Evolutionary conservation across 1,284 basidiomycete species (phyloP).

Genomic region (Megacollybia platyphylla): DNA sequence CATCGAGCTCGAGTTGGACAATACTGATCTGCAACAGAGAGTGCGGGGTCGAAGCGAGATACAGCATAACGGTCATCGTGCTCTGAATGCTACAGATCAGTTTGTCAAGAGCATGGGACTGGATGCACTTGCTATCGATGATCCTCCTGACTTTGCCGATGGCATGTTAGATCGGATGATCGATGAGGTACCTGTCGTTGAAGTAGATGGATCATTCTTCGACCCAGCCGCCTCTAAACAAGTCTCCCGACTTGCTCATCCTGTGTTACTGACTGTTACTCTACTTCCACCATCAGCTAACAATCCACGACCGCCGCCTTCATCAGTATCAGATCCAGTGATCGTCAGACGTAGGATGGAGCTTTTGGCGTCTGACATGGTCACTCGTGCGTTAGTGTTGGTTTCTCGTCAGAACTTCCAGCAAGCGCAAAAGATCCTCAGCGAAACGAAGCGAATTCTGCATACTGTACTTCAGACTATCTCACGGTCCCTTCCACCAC

Average conservation of each 20-base stretch:
- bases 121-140: conserved; percentile 60
- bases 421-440: conserved; percentile 78
- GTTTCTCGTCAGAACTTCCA: conserved; percentile 79
- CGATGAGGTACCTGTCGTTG: conserved; percentile 86
- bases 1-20: conserved; percentile 85
- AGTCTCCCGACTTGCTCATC: conserved; percentile 76
- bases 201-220: conserved; percentile 87
- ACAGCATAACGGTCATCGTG: conserved; percentile 12
- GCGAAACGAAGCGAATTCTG: conserved; percentile 81
- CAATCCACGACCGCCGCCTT: conserved; percentile 26
- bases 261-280: conserved; percentile 81
- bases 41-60: conserved; percentile 8
- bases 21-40: conserved; percentile 40
- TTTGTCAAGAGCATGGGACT: conserved; percentile 74
- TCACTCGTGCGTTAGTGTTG: conserved; percentile 81
- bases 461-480: conserved; percentile 76
- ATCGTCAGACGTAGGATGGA: conserved; percentile 92
- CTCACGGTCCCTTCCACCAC: conserved; percentile 52
- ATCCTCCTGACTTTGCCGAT: conserved; percentile 57
- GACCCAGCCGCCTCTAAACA: conserved; percentile 76
- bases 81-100: conserved; percentile 64
- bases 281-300: conserved; percentile 47
- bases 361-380: conserved; percentile 87
- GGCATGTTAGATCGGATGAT: conserved; percentile 87
- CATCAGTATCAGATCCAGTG: conserved; percentile 61